Percentiles rank a stretch among this genome's conserved stretches.
Evolutionary conservation across 768 basidiomycete species (phyloP).

Genomic region (Boletus subparvulus): DNA sequence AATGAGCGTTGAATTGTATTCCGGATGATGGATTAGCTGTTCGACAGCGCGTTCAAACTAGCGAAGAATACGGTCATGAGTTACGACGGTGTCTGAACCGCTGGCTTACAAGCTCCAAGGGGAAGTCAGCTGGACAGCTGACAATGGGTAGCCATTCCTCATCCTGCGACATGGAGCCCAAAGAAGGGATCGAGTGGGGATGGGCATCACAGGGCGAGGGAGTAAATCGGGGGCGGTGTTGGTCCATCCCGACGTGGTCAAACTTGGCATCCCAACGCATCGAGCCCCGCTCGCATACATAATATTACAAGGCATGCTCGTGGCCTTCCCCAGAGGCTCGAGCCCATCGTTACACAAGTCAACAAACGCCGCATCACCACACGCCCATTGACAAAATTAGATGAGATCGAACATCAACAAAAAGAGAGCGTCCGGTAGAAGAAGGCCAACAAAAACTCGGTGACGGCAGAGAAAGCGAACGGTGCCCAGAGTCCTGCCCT

Average conservation of each 20-base stretch:
- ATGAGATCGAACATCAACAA: constrained; percentile 24
- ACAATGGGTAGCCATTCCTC: constrained; percentile 37
- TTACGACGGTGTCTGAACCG: not conserved
- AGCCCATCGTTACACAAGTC: constrained; percentile 5
- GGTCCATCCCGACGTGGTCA: not conserved
- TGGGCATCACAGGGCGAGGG: constrained; percentile 20
- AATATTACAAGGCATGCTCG: constrained; percentile 16
- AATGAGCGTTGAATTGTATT: constrained; percentile 90
- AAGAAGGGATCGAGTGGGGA: not conserved
- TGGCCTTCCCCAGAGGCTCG: not conserved
- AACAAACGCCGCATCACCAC: constrained; percentile 12
- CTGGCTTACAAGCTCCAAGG: constrained; percentile 41
- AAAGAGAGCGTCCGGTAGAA: constrained; percentile 24
- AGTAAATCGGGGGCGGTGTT: constrained; percentile 23
- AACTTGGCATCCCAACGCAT: not conserved
- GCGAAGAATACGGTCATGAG: not conserved
- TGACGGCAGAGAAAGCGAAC: constrained; percentile 22
- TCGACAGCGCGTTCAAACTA: constrained; percentile 74
- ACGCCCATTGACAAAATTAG: constrained; percentile 16
- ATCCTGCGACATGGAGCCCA: constrained; percentile 1
- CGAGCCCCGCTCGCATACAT: constrained; percentile 15
- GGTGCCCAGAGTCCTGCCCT: constrained; percentile 8
- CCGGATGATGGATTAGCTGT: constrained; percentile 83
- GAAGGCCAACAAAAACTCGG: constrained; percentile 15
- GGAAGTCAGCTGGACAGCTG: constrained; percentile 42